Evolutionary conservation across 352 stramenopile genomes (phyloP).

Genomic region (Elongisporangium anandrum): DNA sequence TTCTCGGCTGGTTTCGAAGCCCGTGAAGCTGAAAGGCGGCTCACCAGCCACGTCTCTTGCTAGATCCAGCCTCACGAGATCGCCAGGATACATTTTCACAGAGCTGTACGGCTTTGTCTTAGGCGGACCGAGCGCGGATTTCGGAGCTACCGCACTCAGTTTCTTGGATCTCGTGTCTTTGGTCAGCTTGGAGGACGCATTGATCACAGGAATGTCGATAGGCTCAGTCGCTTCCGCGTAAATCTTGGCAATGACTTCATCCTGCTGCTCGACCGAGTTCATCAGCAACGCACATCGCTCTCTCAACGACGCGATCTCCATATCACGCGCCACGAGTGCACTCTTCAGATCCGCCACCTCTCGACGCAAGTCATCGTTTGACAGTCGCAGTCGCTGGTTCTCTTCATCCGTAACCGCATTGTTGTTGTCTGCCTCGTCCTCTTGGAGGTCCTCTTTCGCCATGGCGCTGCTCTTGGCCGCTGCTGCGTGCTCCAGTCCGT

Average conservation of each 20-base stretch:
- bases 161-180: not conserved
- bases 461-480: not conserved
- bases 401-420: slow-evolving; percentile 2
- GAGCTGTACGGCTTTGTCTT: slow-evolving; percentile 9
- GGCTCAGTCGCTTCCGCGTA: slow-evolving; percentile 31
- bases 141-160: not conserved
- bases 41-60: slow-evolving; percentile 33
- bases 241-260: slow-evolving; percentile 77
- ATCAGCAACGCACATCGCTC: slow-evolving; percentile 65
- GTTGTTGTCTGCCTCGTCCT: slow-evolving; percentile 10
- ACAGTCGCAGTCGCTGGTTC: slow-evolving; percentile 23
- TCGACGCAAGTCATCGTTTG: slow-evolving; percentile 45
- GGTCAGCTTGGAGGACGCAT: not conserved
- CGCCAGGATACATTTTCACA: slow-evolving; percentile 22
- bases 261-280: slow-evolving; percentile 64
- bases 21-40: slow-evolving; percentile 42
- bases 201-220: slow-evolving; percentile 1
- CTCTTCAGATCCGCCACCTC: slow-evolving; percentile 64
- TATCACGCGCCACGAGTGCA: slow-evolving; percentile 63
- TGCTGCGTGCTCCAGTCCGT: slow-evolving; percentile 2
- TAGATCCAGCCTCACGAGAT: slow-evolving; percentile 24
- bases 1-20: slow-evolving; percentile 19
- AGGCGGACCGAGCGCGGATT: not conserved
- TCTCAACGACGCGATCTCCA: slow-evolving; percentile 60
- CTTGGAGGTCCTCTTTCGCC: not conserved